Base-by-base conservation (phyloP, 2,329 filamentous ascomycete species). In the Pestalotiopsis sp. region DNA sequence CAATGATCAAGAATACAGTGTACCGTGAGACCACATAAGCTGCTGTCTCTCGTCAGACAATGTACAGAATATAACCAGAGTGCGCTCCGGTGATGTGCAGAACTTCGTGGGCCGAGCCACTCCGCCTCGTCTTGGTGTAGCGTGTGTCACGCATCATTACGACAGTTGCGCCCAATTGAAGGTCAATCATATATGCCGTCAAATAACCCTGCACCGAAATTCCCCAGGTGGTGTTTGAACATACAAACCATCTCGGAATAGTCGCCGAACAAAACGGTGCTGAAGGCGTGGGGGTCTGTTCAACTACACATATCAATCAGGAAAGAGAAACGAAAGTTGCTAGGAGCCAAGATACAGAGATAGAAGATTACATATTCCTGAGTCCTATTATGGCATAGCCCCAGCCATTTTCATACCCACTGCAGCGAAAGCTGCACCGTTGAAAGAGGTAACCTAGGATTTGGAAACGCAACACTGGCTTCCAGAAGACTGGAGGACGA, bases 11-110 rank as follows among this genome's bases (percentile, higher is more conserved):
- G 14, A 56, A 58, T 44, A 68, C 60, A 24, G 66, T 67, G 44
- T 64, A 61, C 56, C 40, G 68, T 70, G 66, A 66, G 66, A 67
- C 62, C 62, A 67, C 67, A 69, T 68, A 57, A 39, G 48, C 38
- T 65, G 30, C 57, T 62, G 52, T 14, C 68, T 62, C 56, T 66
- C 66, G 64, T 52, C 44, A 52, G 44, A 52, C 44, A 7, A 52
- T 13, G 13, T 17, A 44, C 40, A 52, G 20, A 20, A 52, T 35
- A 52, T 52, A 5, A 52, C 20, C 17, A n/a, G 22, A 7, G 44
- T n/a, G 30, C 17, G 9, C 17, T 52, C 14, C n/a, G 44, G 17
- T 48, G 44, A 20, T n/a, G 4, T 17, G 20, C 14, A n/a, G 44
- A 52, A 52, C 14, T 9, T 52, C 44, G 17, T 11, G 14, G 44